phyloP scores from a whole-genome alignment of 495 filamentous ascomycete genomes.

The Trichodelitschia bisporula region DNA sequence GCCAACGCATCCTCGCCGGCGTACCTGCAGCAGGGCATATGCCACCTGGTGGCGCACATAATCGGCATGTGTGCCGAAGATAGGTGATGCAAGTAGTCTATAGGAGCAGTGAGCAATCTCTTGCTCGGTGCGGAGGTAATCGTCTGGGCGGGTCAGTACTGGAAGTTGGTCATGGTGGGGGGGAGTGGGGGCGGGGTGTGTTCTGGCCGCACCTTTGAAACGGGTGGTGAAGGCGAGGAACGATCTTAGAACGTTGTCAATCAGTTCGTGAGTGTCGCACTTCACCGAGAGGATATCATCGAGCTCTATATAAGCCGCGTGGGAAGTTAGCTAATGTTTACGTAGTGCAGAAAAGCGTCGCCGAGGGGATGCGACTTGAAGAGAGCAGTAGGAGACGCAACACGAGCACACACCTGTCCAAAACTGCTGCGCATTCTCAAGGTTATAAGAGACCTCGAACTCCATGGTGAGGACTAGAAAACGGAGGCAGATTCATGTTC shows the following conservation, averaged over 20 bases:
- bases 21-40: conserved; percentile 66
- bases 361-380: neutral
- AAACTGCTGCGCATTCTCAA: conserved; percentile 78
- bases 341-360: neutral
- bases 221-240: conserved; percentile 59
- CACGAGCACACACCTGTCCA: conserved; percentile 47
- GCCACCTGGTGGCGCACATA: conserved; percentile 88
- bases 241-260: conserved; percentile 66
- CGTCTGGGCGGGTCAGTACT: conserved; percentile 27
- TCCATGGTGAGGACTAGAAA: conserved; percentile 22
- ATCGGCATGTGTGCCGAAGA: conserved; percentile 50
- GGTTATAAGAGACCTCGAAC: conserved; percentile 36
- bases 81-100: conserved; percentile 44
- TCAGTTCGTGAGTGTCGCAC: conserved; percentile 49
- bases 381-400: conserved; percentile 1
- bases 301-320: conserved; percentile 31
- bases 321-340: neutral
- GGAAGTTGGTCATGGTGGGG: too few species aligned
- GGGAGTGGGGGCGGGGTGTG: too few species aligned
- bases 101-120: conserved; percentile 69
- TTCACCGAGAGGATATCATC: conserved; percentile 48
- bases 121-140: conserved; percentile 62
- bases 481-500: conserved; percentile 9
- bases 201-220: conserved; percentile 40
- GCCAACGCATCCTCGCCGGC: conserved; percentile 2